These are phyloP conservation scores for Penicillium olsonii DNA, from an alignment of 2,329 filamentous ascomycete genomes.

Conservation along the genomic window DNA sequence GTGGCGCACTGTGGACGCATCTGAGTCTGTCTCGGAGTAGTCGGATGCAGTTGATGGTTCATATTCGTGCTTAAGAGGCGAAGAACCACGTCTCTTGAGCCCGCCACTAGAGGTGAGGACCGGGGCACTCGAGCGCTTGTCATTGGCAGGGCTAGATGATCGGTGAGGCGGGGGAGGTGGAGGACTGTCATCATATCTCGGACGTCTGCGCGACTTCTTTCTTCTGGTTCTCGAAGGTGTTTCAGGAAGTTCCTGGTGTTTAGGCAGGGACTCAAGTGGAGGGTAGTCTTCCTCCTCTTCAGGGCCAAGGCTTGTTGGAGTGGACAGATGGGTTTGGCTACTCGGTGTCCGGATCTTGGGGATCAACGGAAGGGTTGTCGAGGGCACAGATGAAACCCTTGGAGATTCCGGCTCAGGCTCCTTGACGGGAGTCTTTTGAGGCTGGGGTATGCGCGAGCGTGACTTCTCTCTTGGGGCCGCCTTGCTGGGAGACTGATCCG, in stretches of 20 bases:
- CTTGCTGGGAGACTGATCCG: constrained; percentile 12
- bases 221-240: constrained; percentile 28
- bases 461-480: constrained; percentile 20
- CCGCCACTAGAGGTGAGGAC: constrained; percentile 52
- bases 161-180: constrained; percentile 51
- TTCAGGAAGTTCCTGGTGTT: constrained; percentile 19
- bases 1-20: constrained; percentile 58
- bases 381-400: constrained; percentile 51
- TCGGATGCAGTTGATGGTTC: constrained; percentile 76
- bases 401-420: constrained; percentile 35
- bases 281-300: constrained; percentile 36
- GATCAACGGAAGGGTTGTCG: constrained; percentile 46
- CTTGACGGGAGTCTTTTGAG: constrained; percentile 28
- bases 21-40: constrained; percentile 53
- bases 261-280: constrained; percentile 20
- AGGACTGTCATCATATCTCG: constrained; percentile 37
- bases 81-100: constrained; percentile 74
- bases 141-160: constrained; percentile 51
- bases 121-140: constrained; percentile 47
- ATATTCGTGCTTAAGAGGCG: constrained; percentile 95
- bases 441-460: constrained; percentile 11
- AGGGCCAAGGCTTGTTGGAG: constrained; percentile 20
- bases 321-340: constrained; percentile 35
- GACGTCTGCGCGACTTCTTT: constrained; percentile 29
- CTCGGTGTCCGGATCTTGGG: constrained; percentile 44